Evolutionary conservation across 2,329 filamentous ascomycete species (phyloP).

Genomic region (Dactylellina parvicollis): DNA sequence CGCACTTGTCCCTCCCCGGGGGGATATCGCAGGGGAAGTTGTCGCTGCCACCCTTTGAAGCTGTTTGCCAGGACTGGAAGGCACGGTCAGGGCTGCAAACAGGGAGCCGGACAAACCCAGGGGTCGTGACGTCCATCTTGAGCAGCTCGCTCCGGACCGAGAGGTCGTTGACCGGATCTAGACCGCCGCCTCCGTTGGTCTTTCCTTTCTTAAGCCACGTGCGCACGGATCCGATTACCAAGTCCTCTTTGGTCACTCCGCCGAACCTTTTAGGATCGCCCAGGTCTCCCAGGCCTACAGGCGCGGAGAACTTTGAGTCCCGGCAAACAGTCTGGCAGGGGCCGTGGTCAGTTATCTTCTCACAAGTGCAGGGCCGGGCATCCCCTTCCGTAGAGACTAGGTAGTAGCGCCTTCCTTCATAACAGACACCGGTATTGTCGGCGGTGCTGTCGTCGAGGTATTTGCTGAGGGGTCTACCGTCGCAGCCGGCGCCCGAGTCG

Average conservation of each 20-base stretch:
- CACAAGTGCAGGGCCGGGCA: slow-evolving; percentile 41
- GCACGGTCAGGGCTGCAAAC: slow-evolving; percentile 61
- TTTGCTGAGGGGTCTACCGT: slow-evolving; percentile 54
- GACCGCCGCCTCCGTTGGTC: slow-evolving; percentile 58
- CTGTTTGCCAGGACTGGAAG: slow-evolving; percentile 59
- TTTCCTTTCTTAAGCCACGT: slow-evolving; percentile 59
- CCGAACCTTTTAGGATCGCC: slow-evolving; percentile 59
- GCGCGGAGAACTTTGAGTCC: slow-evolving; percentile 58
- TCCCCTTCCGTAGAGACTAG: slow-evolving; percentile 59
- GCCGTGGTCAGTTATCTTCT: neutral
- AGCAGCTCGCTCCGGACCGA: slow-evolving; percentile 56
- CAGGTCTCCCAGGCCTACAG: slow-evolving; percentile 58
- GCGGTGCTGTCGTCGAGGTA: slow-evolving; percentile 57
- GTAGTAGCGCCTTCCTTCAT: slow-evolving; percentile 58
- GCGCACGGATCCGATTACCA: slow-evolving; percentile 55
- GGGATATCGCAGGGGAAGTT: slow-evolving; percentile 61
- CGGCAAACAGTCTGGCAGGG: slow-evolving; percentile 52
- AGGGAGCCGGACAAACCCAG: slow-evolving; percentile 61
- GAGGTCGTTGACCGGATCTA: slow-evolving; percentile 57
- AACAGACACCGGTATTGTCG: slow-evolving; percentile 58
- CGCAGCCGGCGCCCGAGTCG: slow-evolving; percentile 59
- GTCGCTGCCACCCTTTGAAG: slow-evolving; percentile 50
- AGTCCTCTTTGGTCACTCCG: slow-evolving; percentile 55
- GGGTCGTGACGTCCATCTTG: slow-evolving; percentile 59
- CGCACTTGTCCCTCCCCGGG: slow-evolving; percentile 58